Conservation (phyloP, 2,329 filamentous ascomycete species). For the Clonostachys chloroleuca region DNA sequence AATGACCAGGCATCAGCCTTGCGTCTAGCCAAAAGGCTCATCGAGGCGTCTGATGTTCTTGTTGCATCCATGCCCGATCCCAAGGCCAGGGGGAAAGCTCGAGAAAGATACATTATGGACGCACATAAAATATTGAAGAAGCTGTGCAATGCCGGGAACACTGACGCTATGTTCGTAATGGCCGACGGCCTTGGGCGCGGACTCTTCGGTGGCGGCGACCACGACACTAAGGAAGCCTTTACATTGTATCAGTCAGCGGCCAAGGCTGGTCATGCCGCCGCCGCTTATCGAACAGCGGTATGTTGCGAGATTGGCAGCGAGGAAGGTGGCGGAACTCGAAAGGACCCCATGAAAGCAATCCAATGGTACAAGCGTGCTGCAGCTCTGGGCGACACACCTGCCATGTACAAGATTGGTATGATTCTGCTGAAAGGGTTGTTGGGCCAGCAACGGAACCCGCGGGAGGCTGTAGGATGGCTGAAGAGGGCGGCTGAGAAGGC, state of each 20-base stretch:
- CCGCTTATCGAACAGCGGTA: slow-evolving; percentile 91
- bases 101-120: slow-evolving; percentile 81
- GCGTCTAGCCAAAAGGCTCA: slow-evolving; percentile 72
- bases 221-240: slow-evolving; percentile 90
- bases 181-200: slow-evolving; percentile 88
- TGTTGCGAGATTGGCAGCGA: slow-evolving; percentile 96
- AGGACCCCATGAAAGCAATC: slow-evolving; percentile 88
- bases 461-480: slow-evolving; percentile 87
- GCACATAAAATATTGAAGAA: slow-evolving; percentile 92
- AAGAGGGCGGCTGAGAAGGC: slow-evolving; percentile 88
- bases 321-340: slow-evolving; percentile 87
- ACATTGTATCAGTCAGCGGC: slow-evolving; percentile 89
- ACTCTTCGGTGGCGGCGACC: slow-evolving; percentile 68
- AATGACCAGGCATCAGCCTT: slow-evolving; percentile 69
- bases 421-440: slow-evolving; percentile 89
- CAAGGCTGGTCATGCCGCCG: slow-evolving; percentile 79
- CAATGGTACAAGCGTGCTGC: slow-evolving; percentile 98
- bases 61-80: slow-evolving; percentile 62
- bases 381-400: slow-evolving; percentile 81
- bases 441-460: slow-evolving; percentile 77
- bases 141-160: slow-evolving; percentile 65
- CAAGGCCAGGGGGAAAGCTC: slow-evolving; percentile 66
- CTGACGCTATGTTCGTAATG: slow-evolving; percentile 89
- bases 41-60: slow-evolving; percentile 78
- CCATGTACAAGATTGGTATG: slow-evolving; percentile 99